Base-by-base conservation (phyloP, 805 yeast species). In the Sugiyamaella floridensis region DNA sequence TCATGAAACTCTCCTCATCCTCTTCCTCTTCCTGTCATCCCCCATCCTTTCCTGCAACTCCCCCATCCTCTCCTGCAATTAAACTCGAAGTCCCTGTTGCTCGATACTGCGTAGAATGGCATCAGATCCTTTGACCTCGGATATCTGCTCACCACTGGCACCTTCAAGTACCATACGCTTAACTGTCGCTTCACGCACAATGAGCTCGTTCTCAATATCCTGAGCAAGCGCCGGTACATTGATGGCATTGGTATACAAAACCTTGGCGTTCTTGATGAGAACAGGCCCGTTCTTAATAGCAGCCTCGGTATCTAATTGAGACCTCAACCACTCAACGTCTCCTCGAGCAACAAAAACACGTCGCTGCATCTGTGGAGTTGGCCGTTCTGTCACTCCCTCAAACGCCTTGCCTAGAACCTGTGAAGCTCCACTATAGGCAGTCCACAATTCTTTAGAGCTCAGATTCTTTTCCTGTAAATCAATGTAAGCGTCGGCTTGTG, bases 401-500 rank as follows among this genome's bases (percentile, higher is more conserved):
- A 45, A 29, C 15, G 50, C 50, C 34, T 40, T 49, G 4, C 41
- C 26, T 11, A 59, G 53, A 2, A 45, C 45, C 37, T 54, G 46
- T n/a, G 56, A 56, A 19, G 65, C 64, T 3, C 19, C 45, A 3
- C 56, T 14, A 11, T 56, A 51, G 3, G 62, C 59, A 15, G 43
- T 28, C 65, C 65, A 61, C 42, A 50, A 18, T 6, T 45, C 45
- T n/a, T 40, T 41, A 5, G 14, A 19, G 9, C 12, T 40, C 10
- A 12, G 26, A 11, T 34, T 16, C 12, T 14, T 41, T 16, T 29
- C 54, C 48, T 49, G 52, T 6, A 54, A 45, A 29, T 60, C 63
- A 20, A 64, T 49, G 43, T 56, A 58, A 42, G 58, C 50, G 32
- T 63, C 65, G 14, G 65, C 61, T 50, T 61, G 63, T 28, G 63